Conservation (phyloP, 176 grass and related monocot genomes). For the Cenchrus fungigraminus region DNA sequence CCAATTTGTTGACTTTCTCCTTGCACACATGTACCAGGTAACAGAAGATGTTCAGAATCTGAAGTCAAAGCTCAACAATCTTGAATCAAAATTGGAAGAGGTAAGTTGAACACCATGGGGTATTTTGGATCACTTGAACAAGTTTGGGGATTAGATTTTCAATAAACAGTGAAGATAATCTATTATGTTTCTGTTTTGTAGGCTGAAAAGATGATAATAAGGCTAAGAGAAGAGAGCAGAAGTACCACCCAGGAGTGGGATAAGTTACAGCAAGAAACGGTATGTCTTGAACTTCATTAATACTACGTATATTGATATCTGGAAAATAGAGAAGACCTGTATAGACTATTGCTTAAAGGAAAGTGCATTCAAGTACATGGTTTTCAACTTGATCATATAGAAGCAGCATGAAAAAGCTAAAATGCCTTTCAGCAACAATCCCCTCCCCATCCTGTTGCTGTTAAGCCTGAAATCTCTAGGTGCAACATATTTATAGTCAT, state of each 20-base stretch:
- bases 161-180: conserved; percentile 16
- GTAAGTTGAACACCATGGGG: conserved; percentile 51
- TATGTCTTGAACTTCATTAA: conserved; percentile 42
- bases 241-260: conserved; percentile 69
- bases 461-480: conserved; percentile 14
- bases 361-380: background rate
- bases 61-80: conserved; percentile 77
- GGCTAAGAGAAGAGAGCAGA: conserved; percentile 77
- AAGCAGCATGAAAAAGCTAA: conserved; percentile 16
- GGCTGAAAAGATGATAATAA: conserved; percentile 87
- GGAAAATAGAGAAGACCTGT: conserved; percentile 1
- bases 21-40: conserved; percentile 68
- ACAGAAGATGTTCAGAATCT: conserved; percentile 87
- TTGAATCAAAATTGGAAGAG: conserved; percentile 88
- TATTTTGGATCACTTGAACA: conserved; percentile 31
- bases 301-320: background rate
- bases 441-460: background rate
- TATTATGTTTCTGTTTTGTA: conserved; percentile 43
- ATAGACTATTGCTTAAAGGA: background rate
- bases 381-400: conserved; percentile 8
- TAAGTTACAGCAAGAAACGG: conserved; percentile 83
- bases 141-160: conserved; percentile 8
- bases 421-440: background rate
- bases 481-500: background rate
- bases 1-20: conserved; percentile 21